These are phyloP conservation scores for Thielaviopsis euricoi DNA, from an alignment of 2,329 filamentous ascomycete species.

Conservation along the genomic window DNA sequence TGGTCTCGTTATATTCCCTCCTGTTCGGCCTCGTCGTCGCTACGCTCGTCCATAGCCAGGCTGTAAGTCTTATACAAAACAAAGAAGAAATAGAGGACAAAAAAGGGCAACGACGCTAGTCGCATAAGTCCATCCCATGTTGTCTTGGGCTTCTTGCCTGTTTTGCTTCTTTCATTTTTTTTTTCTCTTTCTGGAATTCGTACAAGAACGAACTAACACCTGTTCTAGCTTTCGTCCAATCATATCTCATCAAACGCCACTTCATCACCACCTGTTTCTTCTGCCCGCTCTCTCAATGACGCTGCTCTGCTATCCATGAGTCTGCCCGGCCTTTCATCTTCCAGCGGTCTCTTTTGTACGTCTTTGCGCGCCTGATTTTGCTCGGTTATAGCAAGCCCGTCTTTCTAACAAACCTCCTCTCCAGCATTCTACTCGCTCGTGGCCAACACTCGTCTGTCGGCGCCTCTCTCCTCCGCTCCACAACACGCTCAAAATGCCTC, in stretches of 20 bases:
- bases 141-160: neutral
- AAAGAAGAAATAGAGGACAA: neutral
- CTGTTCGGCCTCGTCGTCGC: neutral
- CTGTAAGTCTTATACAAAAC: neutral
- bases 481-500: neutral
- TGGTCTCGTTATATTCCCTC: neutral
- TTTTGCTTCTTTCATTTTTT: neutral
- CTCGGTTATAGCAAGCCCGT: no score
- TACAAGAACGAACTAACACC: neutral
- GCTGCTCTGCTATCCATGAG: neutral
- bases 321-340: neutral
- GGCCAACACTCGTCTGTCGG: neutral
- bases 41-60: neutral
- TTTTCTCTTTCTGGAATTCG: neutral
- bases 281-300: neutral
- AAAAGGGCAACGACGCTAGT: neutral
- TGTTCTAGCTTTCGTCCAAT: neutral
- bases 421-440: neutral
- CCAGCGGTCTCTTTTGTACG: neutral
- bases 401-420: neutral
- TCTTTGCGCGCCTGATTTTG: neutral
- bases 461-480: neutral
- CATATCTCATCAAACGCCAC: neutral
- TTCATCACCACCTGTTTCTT: neutral
- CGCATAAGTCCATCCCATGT: neutral